These are phyloP conservation scores for Echites panduratus DNA, from an alignment of 257 asterid species.

Conservation along the genomic window DNA sequence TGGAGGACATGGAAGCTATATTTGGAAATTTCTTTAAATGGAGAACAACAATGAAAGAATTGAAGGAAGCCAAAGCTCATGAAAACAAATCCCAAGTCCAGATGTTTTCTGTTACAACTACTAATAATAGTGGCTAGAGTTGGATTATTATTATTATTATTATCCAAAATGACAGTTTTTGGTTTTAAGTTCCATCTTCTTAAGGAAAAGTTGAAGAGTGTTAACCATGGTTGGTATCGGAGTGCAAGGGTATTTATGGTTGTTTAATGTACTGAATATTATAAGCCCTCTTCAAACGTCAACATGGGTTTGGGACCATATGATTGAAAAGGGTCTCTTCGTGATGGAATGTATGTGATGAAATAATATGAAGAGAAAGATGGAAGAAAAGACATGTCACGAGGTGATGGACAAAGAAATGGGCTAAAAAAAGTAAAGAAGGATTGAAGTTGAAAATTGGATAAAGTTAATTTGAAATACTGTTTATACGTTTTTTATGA, in stretches of 20 bases:
- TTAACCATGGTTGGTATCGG: no score
- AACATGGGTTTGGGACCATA: neutral
- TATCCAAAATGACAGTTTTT: neutral
- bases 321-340: neutral
- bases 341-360: no score
- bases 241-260: neutral
- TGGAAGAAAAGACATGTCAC: neutral
- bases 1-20: conserved; percentile 54
- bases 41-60: conserved; percentile 33
- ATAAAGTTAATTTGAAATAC: neutral
- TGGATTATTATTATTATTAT: neutral
- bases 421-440: neutral
- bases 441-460: neutral
- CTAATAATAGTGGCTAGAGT: neutral
- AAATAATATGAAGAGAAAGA: no score
- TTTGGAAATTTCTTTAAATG: conserved; percentile 57
- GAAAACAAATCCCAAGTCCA: conserved; percentile 21
- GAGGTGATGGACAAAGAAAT: neutral
- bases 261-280: neutral
- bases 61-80: conserved; percentile 20
- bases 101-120: conserved; percentile 12
- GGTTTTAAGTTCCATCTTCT: no score
- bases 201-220: no score
- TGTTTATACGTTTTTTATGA: neutral
- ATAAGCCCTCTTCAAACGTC: neutral